Conservation (phyloP, 106 monocot genomes). For the Phalaenopsis equestris region DNA sequence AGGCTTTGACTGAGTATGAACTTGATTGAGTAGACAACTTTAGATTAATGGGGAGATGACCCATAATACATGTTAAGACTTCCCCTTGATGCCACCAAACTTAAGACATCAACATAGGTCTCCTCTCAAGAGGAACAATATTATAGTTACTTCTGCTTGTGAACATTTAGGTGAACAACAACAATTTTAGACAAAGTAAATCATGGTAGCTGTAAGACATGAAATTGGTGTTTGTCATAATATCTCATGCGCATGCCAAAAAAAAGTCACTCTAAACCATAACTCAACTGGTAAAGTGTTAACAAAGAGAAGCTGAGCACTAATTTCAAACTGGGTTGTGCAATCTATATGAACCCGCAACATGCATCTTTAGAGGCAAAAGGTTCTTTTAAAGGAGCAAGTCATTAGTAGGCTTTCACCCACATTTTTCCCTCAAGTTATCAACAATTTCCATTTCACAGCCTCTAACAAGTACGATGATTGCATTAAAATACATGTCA, state of each 20-base stretch:
- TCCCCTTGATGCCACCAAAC: not conserved
- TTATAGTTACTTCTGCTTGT: not conserved
- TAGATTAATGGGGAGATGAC: not conserved
- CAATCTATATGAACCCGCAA: not conserved
- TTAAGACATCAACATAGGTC: not conserved
- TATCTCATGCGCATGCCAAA: not conserved
- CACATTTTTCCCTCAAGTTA: not conserved
- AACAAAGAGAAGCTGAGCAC: not conserved
- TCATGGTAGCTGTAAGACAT: not conserved
- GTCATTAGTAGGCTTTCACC: not conserved
- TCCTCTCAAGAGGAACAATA: not conserved
- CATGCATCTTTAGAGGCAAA: not conserved
- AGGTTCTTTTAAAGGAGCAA: not conserved
- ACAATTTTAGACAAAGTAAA: not conserved
- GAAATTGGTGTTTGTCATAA: not conserved
- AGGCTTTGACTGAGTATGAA: not conserved
- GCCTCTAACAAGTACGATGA: too few relatives aligned
- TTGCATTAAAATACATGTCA: not conserved
- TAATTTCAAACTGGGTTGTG: not conserved
- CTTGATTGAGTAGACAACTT: not conserved
- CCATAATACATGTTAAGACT: not conserved
- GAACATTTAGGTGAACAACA: not conserved
- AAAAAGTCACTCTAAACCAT: not conserved
- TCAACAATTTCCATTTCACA: not conserved
- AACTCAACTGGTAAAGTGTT: not conserved